phyloP scores from a whole-genome alignment of 371 early-diverging fungal genomes.

The Rhizomucor pusillus region DNA sequence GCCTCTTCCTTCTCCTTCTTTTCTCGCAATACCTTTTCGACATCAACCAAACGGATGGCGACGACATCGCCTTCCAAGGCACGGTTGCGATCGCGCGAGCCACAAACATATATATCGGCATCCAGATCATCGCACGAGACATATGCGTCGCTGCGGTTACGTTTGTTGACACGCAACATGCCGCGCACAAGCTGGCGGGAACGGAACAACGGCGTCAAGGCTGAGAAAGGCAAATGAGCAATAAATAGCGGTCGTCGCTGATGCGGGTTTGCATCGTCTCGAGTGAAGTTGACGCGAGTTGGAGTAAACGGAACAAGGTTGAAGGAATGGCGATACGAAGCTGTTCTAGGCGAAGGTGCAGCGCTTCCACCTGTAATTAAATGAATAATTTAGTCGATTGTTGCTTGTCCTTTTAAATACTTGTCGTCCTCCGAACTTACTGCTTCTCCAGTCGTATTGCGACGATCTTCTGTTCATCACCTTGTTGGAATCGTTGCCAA shows the following conservation, averaged over 20 bases:
- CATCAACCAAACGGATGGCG: constrained; percentile 75
- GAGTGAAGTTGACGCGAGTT: constrained; percentile 47
- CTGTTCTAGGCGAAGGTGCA: constrained; percentile 14
- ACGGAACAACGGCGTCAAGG: constrained; percentile 48
- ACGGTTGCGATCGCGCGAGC: constrained; percentile 78
- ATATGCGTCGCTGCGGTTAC: constrained; percentile 83
- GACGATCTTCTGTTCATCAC: constrained; percentile 29
- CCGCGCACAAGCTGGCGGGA: constrained; percentile 60
- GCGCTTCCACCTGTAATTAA: background rate
- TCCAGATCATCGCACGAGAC: constrained; percentile 69
- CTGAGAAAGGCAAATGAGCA: constrained; percentile 59
- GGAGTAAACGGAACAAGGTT: constrained; percentile 51
- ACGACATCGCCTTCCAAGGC: constrained; percentile 89
- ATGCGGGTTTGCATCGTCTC: constrained; percentile 53
- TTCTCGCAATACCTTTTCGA: constrained; percentile 57
- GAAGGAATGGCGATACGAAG: constrained; percentile 23
- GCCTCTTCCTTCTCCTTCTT: constrained; percentile 58
- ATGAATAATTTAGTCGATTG: no score
- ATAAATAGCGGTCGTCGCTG: constrained; percentile 58
- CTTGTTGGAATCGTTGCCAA: constrained; percentile 25
- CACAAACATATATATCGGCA: constrained; percentile 76
- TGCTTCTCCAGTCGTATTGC: constrained; percentile 42
- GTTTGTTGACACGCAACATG: constrained; percentile 80
- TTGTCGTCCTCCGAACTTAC: constrained; percentile 13
- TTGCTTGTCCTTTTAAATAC: no score